Base-by-base conservation (phyloP, 169 alveolate genomes). In the Eimeria maxima region DNA sequence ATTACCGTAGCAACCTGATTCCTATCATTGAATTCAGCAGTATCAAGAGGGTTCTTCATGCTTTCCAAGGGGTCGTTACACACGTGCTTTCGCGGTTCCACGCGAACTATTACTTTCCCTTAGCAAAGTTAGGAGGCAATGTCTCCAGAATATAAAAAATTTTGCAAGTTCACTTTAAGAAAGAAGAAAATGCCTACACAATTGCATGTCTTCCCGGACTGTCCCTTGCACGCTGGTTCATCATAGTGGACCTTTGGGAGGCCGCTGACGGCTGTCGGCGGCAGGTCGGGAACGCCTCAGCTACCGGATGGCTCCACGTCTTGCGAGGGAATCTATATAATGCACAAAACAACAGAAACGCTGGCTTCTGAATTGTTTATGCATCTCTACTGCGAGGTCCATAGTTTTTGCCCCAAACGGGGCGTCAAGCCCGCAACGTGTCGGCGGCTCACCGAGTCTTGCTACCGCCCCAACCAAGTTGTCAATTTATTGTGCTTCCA, bases 381-480 rank as follows among this genome's bases (percentile, higher is more conserved):
- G 24, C 53, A 4, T 38, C 29, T 24, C 53, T 14, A 33, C 83
- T 50, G 7, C 83, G 53, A 73, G 55, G 53, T 29, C 50, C 55
- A 29, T 42, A 5, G 83, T 73, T 73, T 73, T 29, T 38, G 83
- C 29, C 55, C 83, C 83, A 38, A n/a, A 27, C 27, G 55, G 83
- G 83, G 83, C 83, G 55, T 14, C 16, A 10, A 73, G 27, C 27
- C 83, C 50, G 55, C 27, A 38, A 73, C 11, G 53, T 13, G 55
- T 73, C 83, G 83, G 83, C 83, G 38, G 53, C 83, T 73, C 83
- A 73, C 45, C 27, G 16, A 55, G 83, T 33, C 83, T 38, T 73
- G 53, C 83, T 24, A 42, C 53, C 53, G 55, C 83, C 29, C 24
- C 27, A 18, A 4, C 42, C 38, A 63, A 24, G n/a, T 22, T 38